phyloP scores from a whole-genome alignment of 768 basidiomycete species.

The Tulasnella sp. region DNA sequence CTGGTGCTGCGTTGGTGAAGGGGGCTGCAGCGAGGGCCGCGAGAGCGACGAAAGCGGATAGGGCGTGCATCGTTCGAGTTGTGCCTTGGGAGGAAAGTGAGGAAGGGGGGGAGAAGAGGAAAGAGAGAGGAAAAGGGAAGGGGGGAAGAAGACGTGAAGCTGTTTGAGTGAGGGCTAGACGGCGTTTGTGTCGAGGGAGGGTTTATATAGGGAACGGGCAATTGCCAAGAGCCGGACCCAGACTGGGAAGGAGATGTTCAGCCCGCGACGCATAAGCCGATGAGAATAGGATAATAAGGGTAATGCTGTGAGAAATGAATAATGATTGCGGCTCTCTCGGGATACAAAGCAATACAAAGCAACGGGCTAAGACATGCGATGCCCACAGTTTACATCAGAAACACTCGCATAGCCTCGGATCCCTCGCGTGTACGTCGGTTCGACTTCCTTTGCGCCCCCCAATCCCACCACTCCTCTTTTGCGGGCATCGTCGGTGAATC shows the following conservation, averaged over 20 bases:
- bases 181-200: neutral
- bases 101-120: neutral
- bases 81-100: too few species aligned
- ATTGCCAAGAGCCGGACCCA: neutral
- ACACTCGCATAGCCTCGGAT: neutral
- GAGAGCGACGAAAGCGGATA: slow-evolving; percentile 1
- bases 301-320: neutral
- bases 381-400: neutral
- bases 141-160: neutral
- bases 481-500: neutral
- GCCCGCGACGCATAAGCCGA: neutral
- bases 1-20: neutral
- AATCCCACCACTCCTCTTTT: neutral
- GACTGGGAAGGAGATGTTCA: neutral
- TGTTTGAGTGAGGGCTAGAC: neutral
- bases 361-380: neutral
- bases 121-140: slow-evolving; percentile 1
- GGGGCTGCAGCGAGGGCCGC: neutral
- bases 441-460: neutral
- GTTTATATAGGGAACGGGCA: neutral
- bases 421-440: neutral
- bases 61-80: neutral
- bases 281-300: neutral
- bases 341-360: neutral
- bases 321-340: neutral